These are phyloP conservation scores for Moesziomyces sp. DNA, from an alignment of 1,284 basidiomycete species.

Conservation along the genomic window DNA sequence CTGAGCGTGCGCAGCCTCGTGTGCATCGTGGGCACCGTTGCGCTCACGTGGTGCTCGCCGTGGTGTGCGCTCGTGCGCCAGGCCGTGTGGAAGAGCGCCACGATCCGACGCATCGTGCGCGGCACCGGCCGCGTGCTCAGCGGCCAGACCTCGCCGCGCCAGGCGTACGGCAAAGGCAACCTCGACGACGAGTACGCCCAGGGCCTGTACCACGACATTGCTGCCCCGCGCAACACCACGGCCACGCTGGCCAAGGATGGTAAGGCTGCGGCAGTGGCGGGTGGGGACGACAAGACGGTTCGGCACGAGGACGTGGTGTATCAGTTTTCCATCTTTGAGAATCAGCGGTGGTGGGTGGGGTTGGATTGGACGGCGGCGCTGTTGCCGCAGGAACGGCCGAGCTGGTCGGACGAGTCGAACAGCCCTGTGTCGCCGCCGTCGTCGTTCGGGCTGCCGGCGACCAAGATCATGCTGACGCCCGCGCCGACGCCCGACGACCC, in stretches of 20 bases:
- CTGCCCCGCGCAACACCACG: slow-evolving; percentile 2
- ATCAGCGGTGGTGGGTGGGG: slow-evolving; percentile 85
- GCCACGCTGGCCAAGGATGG: background rate
- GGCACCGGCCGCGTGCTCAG: slow-evolving; percentile 47
- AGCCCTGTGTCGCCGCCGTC: slow-evolving; percentile 70
- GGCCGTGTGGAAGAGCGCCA: slow-evolving; percentile 64
- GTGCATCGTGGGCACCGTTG: slow-evolving; percentile 56
- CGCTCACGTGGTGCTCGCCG: slow-evolving; percentile 65
- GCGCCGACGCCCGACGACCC: slow-evolving; percentile 49
- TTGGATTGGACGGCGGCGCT: slow-evolving; percentile 89
- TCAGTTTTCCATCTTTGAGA: slow-evolving; percentile 77
- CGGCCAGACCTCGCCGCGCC: slow-evolving; percentile 28
- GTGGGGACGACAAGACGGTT: slow-evolving; percentile 33
- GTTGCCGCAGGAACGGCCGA: slow-evolving; percentile 86
- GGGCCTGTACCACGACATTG: slow-evolving; percentile 17
- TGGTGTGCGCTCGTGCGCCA: slow-evolving; percentile 63
- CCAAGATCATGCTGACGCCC: slow-evolving; percentile 63
- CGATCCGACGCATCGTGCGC: slow-evolving; percentile 49
- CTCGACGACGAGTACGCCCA: slow-evolving; percentile 41
- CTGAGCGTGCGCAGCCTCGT: slow-evolving; percentile 59
- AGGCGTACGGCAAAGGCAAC: slow-evolving; percentile 42
- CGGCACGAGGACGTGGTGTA: slow-evolving; percentile 63
- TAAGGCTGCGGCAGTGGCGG: background rate
- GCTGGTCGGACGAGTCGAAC: slow-evolving; percentile 74
- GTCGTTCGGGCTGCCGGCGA: slow-evolving; percentile 72